A percentile compares a stretch with the other conserved stretches of the same genome.
These are phyloP conservation scores for Sedum album DNA, from an alignment of 164 flowering plant genomes.

Conservation along the genomic window DNA sequence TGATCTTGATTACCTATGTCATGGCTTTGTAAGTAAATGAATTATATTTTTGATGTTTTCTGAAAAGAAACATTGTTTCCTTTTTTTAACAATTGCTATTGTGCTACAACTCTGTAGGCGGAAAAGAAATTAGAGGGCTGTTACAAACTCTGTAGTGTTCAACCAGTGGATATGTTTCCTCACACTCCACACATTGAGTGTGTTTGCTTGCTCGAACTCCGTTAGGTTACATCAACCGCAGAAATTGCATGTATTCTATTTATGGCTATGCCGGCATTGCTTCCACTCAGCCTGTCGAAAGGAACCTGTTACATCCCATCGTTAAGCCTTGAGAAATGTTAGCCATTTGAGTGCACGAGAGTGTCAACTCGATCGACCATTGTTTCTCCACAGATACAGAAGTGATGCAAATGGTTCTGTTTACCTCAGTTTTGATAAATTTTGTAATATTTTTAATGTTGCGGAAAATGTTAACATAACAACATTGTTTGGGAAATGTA, in stretches of 20 bases:
- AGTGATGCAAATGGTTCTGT: not conserved
- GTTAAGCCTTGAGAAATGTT: not conserved
- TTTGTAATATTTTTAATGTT: no score
- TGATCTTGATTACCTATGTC: conserved; percentile 94
- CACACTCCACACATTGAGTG: conserved; percentile 98
- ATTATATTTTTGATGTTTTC: not conserved
- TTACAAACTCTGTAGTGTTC: conserved; percentile 62
- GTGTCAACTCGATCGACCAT: not conserved
- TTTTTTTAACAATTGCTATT: not conserved
- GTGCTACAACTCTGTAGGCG: conserved; percentile 32
- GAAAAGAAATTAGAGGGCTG: conserved; percentile 69
- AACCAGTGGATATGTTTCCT: conserved; percentile 98
- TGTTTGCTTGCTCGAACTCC: conserved; percentile 76
- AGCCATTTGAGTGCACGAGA: not conserved
- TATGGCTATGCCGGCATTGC: not conserved
- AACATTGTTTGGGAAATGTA: no score
- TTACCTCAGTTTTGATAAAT: not conserved
- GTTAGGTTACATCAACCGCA: conserved; percentile 3
- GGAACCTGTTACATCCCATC: not conserved
- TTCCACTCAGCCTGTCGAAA: not conserved
- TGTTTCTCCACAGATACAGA: not conserved
- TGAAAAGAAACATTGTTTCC: conserved; percentile 8
- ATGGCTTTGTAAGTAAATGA: conserved; percentile 61
- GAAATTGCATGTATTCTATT: not conserved
- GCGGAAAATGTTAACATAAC: no score